A percentile compares a stretch with the other conserved stretches of the same genome.
phyloP scores from a whole-genome alignment of 2,329 filamentous ascomycete species.

The Xylariaceae sp. region DNA sequence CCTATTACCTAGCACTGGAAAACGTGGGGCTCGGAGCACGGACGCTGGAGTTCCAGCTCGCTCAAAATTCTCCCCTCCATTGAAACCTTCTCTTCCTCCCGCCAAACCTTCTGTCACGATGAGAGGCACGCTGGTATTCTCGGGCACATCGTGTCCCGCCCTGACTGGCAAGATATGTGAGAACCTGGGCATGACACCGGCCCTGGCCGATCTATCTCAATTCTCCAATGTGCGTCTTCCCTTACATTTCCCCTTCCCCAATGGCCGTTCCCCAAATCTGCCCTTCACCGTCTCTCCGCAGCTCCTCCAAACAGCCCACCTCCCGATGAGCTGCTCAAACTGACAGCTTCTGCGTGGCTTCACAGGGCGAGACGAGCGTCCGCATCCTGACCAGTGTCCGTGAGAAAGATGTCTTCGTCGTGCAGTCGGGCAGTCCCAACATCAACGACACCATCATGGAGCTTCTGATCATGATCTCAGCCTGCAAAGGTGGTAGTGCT shows the following conservation, averaged over 20 bases:
- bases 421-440: constrained; percentile 91
- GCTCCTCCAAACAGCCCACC: not conserved
- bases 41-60: not conserved
- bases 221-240: constrained; percentile 61
- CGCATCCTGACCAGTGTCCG: constrained; percentile 73
- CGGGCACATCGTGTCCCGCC: constrained; percentile 62
- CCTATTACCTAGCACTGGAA: too few relatives aligned
- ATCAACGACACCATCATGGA: constrained; percentile 99
- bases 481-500: constrained; percentile 95
- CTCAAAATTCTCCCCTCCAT: constrained; percentile 18
- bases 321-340: constrained; percentile 1
- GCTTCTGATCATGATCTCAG: constrained; percentile 97
- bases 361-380: constrained; percentile 65
- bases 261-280: not conserved
- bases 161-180: constrained; percentile 64
- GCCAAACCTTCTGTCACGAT: constrained; percentile 37
- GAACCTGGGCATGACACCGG: constrained; percentile 63
- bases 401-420: constrained; percentile 98
- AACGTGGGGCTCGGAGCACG: too few relatives aligned
- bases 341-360: constrained; percentile 20
- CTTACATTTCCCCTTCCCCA: constrained; percentile 3
- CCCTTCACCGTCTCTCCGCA: not conserved
- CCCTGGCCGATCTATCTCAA: constrained; percentile 62
- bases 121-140: constrained; percentile 65
- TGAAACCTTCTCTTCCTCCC: constrained; percentile 24